Evolutionary conservation across 202 grass and related monocot species (phyloP).

Genomic region (Cymbopogon flexuosus): DNA sequence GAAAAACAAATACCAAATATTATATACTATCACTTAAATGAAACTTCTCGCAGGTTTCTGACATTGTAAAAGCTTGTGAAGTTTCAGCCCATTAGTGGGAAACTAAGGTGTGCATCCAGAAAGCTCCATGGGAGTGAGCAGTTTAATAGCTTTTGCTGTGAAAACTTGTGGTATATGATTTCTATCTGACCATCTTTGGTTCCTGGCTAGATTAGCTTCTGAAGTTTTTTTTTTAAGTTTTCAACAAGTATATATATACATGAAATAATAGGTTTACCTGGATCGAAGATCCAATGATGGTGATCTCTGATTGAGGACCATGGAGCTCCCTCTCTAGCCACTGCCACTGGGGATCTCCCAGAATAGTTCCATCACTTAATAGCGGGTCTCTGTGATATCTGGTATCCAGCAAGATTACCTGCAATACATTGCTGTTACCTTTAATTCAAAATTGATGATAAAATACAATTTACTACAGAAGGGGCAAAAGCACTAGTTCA

Average conservation of each 20-base stretch:
- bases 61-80: neutral
- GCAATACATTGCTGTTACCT: conserved; percentile 3
- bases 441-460: conserved; percentile 27
- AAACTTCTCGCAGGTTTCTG: neutral
- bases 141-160: neutral
- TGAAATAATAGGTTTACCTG: conserved; percentile 51
- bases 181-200: neutral
- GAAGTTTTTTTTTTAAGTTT: neutral
- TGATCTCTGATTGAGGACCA: conserved; percentile 73
- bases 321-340: conserved; percentile 80
- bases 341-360: conserved; percentile 86
- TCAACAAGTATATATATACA: neutral
- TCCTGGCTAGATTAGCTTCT: conserved; percentile 1
- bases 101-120: neutral
- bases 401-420: conserved; percentile 93
- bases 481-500: conserved; percentile 1
- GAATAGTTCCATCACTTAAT: conserved; percentile 74
- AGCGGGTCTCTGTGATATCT: conserved; percentile 92
- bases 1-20: neutral
- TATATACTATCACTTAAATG: conserved; percentile 7
- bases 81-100: neutral
- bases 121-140: neutral
- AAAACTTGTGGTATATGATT: neutral
- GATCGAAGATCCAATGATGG: conserved; percentile 86
- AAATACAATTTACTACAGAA: conserved; percentile 9